Base-by-base conservation (phyloP, 2,329 filamentous ascomycete genomes). In the Hypoxylon sp. region DNA sequence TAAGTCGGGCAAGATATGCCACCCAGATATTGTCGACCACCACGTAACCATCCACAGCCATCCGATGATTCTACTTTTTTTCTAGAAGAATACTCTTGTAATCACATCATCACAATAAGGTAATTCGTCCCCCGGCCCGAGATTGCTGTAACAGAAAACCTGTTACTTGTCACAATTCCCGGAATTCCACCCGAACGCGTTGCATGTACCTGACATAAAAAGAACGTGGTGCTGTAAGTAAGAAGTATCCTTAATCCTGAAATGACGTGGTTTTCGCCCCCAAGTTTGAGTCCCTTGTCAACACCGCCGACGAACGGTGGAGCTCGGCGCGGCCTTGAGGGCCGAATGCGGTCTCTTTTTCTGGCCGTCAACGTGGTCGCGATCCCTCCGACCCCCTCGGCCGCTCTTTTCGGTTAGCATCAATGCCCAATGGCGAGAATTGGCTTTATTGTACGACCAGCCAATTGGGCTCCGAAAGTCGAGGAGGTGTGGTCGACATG, bases 371-470 rank as follows among this genome's bases (percentile, higher is more conserved):
- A 67, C 67, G 58, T 70, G 73, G 71, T 71, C 75, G 70, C 69
- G 58, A 66, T 71, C 64, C 70, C 72, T 57, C 62, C 66, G 53
- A 67, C 65, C 72, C 63, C 54, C 59, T 61, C 66, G 60, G 67
- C 67, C 62, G 61, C 64, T 70, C 59, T 72, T 51, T 66, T 69
- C 72, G 63, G 70, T 71, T 73, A 71, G 66, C 67, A 74, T 75
- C 70, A 74, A 68, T 76, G 74, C 74, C 74, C 72, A 76, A 77
- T 76, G 74, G 67, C 63, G 71, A 47, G 64, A 67, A 63, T 61
- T 53, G 22, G 50, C 48, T 52, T 58, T 50, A 71, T 63, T 59
- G 65, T 64, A 61, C 59, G 66, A 74, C 72, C 67, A 63, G 72
- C 68, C 70, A 72, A 75, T 75, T 73, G 67, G 73, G 74, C 72